A percentile compares a stretch with the other conserved stretches of the same genome.
These are phyloP conservation scores for Cladosporium austrohemisphaericum DNA, from an alignment of 2,329 filamentous ascomycete species.

Conservation along the genomic window DNA sequence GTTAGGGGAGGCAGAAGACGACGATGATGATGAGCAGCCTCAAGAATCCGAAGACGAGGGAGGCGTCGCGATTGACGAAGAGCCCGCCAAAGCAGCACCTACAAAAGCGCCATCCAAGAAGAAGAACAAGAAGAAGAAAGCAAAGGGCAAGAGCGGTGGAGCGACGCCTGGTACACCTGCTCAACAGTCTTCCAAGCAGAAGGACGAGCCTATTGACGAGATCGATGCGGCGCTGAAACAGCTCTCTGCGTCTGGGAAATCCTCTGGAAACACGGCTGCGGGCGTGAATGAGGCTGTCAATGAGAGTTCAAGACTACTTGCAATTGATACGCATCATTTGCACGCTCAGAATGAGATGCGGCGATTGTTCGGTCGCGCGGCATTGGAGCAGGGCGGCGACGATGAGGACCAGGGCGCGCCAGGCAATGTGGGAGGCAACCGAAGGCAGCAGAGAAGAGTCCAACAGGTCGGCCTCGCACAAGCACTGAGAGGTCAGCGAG, in stretches of 20 bases:
- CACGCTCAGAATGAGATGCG: slow-evolving; percentile 92
- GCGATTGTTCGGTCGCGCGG: slow-evolving; percentile 64
- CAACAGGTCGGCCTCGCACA: slow-evolving; percentile 57
- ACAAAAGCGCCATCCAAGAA: slow-evolving; percentile 38
- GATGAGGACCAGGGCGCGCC: slow-evolving; percentile 39
- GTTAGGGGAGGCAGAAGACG: slow-evolving; percentile 39
- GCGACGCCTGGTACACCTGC: slow-evolving; percentile 26
- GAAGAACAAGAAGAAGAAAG: slow-evolving; percentile 57
- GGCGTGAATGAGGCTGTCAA: slow-evolving; percentile 40
- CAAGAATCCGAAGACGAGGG: slow-evolving; percentile 27
- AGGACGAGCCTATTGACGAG: slow-evolving; percentile 50
- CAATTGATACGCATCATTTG: slow-evolving; percentile 67
- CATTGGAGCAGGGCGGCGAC: slow-evolving; percentile 55
- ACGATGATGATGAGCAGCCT: slow-evolving; percentile 34
- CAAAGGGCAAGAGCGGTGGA: slow-evolving; percentile 51
- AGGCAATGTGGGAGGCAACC: slow-evolving; percentile 27
- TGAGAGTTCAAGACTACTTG: slow-evolving; percentile 52
- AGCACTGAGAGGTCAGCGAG: slow-evolving; percentile 49
- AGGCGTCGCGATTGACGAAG: slow-evolving; percentile 19
- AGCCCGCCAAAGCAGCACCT: slow-evolving; percentile 30
- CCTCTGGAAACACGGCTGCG: slow-evolving; percentile 20
- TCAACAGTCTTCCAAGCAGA: slow-evolving; percentile 1
- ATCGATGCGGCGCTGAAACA: slow-evolving; percentile 63
- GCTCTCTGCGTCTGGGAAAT: slow-evolving; percentile 42
- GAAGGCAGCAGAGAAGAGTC: slow-evolving; percentile 32